Percentiles rank a stretch among this genome's conserved stretches.
Evolutionary conservation across 2,329 filamentous ascomycete species (phyloP).

Genomic region (Clonostachys rhizophaga): DNA sequence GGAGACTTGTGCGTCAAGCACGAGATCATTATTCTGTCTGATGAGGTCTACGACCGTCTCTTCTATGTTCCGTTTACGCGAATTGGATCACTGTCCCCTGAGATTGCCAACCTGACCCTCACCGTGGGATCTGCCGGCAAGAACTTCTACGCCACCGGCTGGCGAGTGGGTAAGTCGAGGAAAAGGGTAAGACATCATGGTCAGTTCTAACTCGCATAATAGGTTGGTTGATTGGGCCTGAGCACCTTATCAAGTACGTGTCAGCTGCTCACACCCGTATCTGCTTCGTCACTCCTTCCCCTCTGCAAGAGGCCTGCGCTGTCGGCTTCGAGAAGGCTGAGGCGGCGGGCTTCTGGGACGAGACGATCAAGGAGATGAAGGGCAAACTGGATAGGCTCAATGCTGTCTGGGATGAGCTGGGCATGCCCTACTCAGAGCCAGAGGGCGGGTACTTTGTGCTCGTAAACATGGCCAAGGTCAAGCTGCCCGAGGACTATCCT

Average conservation of each 20-base stretch:
- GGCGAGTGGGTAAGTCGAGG: constrained; percentile 64
- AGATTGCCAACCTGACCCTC: constrained; percentile 81
- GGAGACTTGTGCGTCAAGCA: constrained; percentile 88
- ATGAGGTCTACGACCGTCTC: constrained; percentile 91
- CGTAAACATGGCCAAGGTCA: constrained; percentile 86
- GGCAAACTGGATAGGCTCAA: constrained; percentile 85
- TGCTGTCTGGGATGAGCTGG: constrained; percentile 70
- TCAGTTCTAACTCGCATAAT: background rate
- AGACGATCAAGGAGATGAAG: constrained; percentile 82
- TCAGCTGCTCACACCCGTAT: constrained; percentile 91
- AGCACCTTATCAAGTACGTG: constrained; percentile 86
- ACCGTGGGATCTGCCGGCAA: constrained; percentile 96
- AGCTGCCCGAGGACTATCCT: constrained; percentile 75
- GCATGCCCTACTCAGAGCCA: constrained; percentile 79
- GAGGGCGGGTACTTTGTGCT: constrained; percentile 98
- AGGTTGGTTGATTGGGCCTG: constrained; percentile 87
- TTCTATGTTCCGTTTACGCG: constrained; percentile 95
- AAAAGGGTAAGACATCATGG: background rate
- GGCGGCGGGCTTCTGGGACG: constrained; percentile 79
- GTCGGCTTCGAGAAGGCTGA: constrained; percentile 93
- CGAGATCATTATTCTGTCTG: constrained; percentile 88
- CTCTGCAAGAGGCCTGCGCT: constrained; percentile 89
- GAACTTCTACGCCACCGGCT: constrained; percentile 97
- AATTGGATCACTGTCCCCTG: constrained; percentile 84
- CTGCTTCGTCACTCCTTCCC: constrained; percentile 91